Evolutionary conservation across 2,329 filamentous ascomycete species (phyloP), one percentile per base, ranked within the genome.

Genomic region (Pleurostoma richardsiae): DNA sequence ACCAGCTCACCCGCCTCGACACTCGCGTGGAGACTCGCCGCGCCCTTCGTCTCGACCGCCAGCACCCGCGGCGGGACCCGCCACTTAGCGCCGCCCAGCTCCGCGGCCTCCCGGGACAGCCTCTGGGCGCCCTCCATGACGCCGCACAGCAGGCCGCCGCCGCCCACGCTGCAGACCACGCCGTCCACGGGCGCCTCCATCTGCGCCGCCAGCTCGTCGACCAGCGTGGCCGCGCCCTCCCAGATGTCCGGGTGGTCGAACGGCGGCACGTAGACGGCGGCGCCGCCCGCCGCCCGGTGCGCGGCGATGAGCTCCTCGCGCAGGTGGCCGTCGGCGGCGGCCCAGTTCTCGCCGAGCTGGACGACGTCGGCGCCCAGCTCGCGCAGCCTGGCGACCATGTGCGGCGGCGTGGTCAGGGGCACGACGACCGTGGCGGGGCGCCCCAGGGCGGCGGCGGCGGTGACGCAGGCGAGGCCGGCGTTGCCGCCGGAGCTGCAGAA

Each of bases 381-480:
- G 11, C 71, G 70, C 43, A 94, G 72, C 65, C 87, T 88, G 38
- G 68, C 67, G 19, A 89, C 71, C 83, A 92, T 88, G 56, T 82
- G 66, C 0, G 74, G 68, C 45, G 82, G 81, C 0, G 86, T 89
- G 6, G 72, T 73, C 3, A 71, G 62, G 0, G 88, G 88, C 2
- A 90, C 83, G 7, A 88, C 84, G 49, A 94, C 83, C 1, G 87
- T 90, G 54, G 80, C 81, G 1, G 77, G 77, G 27, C 79, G 74
- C 7, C 72, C 71, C 5, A 91, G 73, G 2, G 76, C 72, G 38
- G 69, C 70, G 8, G 87, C 84, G 0, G 87, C 85, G 43, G 82
- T 82, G n/a, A 87, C 86, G 53, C 85, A 88, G 1, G 87, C 88
- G 2, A 94, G 77, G 2, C 88, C 88, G 0, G 88, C 88, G 56